These are phyloP conservation scores for Naganishia albida DNA, from an alignment of 1,284 basidiomycete species.

Conservation along the genomic window DNA sequence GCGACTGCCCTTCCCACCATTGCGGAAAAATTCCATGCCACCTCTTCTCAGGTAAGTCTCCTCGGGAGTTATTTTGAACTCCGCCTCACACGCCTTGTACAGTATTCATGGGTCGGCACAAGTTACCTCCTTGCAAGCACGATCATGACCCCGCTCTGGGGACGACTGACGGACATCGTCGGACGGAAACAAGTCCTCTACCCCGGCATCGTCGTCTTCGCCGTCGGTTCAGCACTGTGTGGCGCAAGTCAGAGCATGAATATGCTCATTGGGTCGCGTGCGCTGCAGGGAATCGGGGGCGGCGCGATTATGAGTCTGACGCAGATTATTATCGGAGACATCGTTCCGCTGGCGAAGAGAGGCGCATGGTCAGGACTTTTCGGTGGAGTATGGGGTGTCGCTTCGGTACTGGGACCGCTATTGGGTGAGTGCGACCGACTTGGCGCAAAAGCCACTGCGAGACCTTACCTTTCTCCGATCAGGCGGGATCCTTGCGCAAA, in stretches of 20 bases:
- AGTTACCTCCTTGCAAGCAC: constrained; percentile 30
- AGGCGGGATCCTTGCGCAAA: constrained; percentile 18
- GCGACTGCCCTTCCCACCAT: constrained; percentile 32
- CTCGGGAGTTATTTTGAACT: no score
- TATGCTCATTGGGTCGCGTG: constrained; percentile 37
- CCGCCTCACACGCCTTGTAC: neutral
- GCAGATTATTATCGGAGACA: constrained; percentile 42
- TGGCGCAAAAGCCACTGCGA: constrained; percentile 4
- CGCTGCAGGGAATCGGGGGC: constrained; percentile 49
- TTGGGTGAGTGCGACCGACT: constrained; percentile 46
- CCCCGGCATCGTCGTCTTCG: constrained; percentile 29
- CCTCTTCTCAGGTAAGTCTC: constrained; percentile 16
- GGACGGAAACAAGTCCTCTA: constrained; percentile 31
- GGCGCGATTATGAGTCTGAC: constrained; percentile 47
- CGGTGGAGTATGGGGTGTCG: constrained; percentile 54
- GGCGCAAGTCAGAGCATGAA: constrained; percentile 31
- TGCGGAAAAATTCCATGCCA: constrained; percentile 30
- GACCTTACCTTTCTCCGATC: constrained; percentile 34
- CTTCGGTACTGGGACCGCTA: constrained; percentile 54
- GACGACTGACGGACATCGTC: constrained; percentile 28
- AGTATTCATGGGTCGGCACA: constrained; percentile 33
- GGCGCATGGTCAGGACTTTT: constrained; percentile 51
- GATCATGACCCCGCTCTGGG: constrained; percentile 32
- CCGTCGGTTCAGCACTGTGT: constrained; percentile 31
- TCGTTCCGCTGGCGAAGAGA: constrained; percentile 46